Conservation (phyloP, 176 grass and related monocot species). For the Saccharum officinarum region DNA sequence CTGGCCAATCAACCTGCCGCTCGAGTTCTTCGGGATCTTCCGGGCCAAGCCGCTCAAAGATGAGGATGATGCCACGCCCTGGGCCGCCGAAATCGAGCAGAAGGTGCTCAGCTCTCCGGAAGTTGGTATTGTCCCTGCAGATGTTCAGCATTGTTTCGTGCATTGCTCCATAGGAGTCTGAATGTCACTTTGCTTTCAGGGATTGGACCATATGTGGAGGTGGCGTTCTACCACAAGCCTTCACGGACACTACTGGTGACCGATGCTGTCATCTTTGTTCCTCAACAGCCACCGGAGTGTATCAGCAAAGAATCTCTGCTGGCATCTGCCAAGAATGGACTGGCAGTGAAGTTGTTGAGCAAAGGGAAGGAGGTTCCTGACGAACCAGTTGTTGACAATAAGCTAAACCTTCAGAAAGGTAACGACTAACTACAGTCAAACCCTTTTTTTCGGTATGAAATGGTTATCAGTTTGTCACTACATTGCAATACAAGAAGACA, state of each 20-base stretch:
- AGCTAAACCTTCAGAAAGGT: slow-evolving; percentile 82
- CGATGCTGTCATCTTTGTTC: slow-evolving; percentile 90
- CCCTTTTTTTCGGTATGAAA: background rate
- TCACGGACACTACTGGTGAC: slow-evolving; percentile 84
- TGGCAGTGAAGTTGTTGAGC: slow-evolving; percentile 92
- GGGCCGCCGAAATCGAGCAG: slow-evolving; percentile 90
- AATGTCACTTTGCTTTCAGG: slow-evolving; percentile 47
- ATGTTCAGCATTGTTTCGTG: background rate
- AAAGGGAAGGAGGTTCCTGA: slow-evolving; percentile 90
- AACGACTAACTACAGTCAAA: slow-evolving; percentile 10
- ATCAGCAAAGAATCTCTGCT: slow-evolving; percentile 85
- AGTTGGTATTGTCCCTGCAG: slow-evolving; percentile 61
- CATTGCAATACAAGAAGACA: background rate
- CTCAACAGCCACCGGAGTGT: slow-evolving; percentile 77
- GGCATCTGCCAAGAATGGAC: slow-evolving; percentile 84
- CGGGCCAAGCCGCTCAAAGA: slow-evolving; percentile 67
- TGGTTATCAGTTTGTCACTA: background rate
- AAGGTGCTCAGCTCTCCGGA: slow-evolving; percentile 95
- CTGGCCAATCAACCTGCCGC: slow-evolving; percentile 96
- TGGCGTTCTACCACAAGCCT: slow-evolving; percentile 85
- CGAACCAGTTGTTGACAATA: slow-evolving; percentile 77
- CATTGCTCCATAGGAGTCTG: background rate
- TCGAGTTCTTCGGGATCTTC: slow-evolving; percentile 96
- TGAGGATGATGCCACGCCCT: slow-evolving; percentile 74
- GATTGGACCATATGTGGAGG: slow-evolving; percentile 95